phyloP scores from a whole-genome alignment of 2,329 filamentous ascomycete genomes.

The Venturia oleaginea region DNA sequence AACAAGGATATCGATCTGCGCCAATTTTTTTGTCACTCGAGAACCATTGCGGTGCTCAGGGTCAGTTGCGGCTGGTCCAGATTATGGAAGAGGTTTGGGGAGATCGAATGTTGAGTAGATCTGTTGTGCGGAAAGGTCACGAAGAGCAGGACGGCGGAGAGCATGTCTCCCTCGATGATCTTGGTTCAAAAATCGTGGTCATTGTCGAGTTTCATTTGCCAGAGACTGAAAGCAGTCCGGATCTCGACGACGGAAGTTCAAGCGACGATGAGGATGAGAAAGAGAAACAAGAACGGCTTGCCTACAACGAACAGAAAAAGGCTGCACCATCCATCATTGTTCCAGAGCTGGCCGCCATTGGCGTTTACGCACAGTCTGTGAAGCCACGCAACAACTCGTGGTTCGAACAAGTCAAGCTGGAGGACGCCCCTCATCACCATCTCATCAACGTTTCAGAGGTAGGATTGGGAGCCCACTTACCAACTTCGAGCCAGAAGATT shows the following conservation, averaged over 20 bases:
- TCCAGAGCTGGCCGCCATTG: conserved; percentile 71
- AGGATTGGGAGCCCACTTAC: conserved; percentile 45
- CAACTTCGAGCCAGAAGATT: conserved; percentile 40
- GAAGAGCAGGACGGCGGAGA: conserved; percentile 51
- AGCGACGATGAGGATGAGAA: conserved; percentile 47
- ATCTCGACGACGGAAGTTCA: conserved; percentile 28
- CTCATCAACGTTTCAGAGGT: conserved; percentile 62
- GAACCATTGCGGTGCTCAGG: conserved; percentile 76
- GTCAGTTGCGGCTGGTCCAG: conserved; percentile 80
- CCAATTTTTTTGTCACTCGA: conserved; percentile 92
- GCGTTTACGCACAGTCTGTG: conserved; percentile 65
- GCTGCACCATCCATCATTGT: conserved; percentile 44
- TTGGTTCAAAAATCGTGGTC: conserved; percentile 76
- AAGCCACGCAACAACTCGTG: conserved; percentile 79
- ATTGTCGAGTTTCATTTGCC: conserved; percentile 78
- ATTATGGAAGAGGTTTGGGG: conserved; percentile 83
- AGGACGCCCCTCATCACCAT: conserved; percentile 50
- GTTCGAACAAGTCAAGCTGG: conserved; percentile 52
- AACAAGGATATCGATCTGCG: conserved; percentile 74
- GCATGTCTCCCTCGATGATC: conserved; percentile 62
- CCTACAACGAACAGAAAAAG: conserved; percentile 47
- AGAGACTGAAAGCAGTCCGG: conserved; percentile 46
- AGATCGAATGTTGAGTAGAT: conserved; percentile 64
- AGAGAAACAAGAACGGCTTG: conserved; percentile 73
- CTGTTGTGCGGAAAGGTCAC: conserved; percentile 51